Evolutionary conservation across 2,329 filamentous ascomycete species (phyloP).

Genomic region (Colletotrichum falcatum): DNA sequence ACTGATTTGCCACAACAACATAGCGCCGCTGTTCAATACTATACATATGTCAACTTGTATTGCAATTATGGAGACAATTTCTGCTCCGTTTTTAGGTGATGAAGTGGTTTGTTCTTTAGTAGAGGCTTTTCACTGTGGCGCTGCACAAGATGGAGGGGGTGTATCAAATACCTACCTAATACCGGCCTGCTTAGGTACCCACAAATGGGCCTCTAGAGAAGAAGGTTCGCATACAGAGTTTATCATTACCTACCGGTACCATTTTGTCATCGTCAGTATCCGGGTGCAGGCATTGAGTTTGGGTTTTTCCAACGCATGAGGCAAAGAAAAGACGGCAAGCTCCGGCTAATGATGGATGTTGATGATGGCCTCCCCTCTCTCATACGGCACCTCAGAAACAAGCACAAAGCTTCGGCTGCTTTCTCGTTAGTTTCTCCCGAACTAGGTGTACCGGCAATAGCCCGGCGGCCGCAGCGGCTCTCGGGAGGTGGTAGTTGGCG

Average conservation of each 20-base stretch:
- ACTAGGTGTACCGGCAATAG: background rate
- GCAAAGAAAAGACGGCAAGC: background rate
- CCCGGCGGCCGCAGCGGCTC: background rate
- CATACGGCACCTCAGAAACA: background rate
- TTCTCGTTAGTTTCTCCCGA: background rate
- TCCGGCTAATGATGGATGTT: background rate
- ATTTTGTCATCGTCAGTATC: background rate
- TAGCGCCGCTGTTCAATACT: background rate
- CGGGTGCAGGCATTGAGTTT: background rate
- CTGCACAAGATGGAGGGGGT: background rate
- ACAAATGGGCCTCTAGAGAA: background rate
- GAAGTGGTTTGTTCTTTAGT: too few relatives aligned
- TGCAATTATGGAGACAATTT: too few relatives aligned
- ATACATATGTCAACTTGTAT: too few relatives aligned
- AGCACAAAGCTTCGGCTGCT: background rate
- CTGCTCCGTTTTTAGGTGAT: too few relatives aligned
- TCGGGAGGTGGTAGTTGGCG: background rate
- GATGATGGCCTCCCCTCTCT: background rate
- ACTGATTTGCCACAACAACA: background rate
- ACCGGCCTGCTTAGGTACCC: too few relatives aligned
- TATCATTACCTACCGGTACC: too few relatives aligned
- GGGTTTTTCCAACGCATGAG: background rate
- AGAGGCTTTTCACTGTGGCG: background rate
- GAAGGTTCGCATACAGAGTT: background rate
- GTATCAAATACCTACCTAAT: too few relatives aligned